A percentile compares a stretch with the other conserved stretches of the same genome.
Evolutionary conservation across 352 stramenopile species (phyloP).

Genomic region (Globisporangium sylvaticum): DNA sequence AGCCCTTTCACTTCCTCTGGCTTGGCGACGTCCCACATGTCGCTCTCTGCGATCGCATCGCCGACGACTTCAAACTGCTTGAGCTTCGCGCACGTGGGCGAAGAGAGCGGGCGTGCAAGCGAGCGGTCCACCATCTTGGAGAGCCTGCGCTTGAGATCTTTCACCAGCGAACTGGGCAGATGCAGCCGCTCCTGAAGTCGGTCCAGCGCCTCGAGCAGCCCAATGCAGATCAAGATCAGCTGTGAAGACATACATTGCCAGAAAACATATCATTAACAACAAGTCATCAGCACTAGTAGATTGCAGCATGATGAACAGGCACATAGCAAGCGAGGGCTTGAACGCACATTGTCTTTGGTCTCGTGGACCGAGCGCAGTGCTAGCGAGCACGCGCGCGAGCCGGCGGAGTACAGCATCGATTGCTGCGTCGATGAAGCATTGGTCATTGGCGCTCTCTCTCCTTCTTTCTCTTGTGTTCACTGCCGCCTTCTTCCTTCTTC

Average conservation of each 20-base stretch:
- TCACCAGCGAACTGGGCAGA: constrained; percentile 62
- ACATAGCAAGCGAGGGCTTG: no score
- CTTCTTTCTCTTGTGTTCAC: neutral
- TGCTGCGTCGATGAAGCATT: constrained; percentile 18
- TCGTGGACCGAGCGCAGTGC: constrained; percentile 58
- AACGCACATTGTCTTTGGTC: constrained; percentile 65
- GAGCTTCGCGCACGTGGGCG: constrained; percentile 20
- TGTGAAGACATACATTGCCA: constrained; percentile 16
- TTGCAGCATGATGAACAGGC: no score
- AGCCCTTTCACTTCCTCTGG: constrained; percentile 65
- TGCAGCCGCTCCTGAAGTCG: constrained; percentile 67
- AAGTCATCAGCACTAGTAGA: neutral
- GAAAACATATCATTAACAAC: neutral
- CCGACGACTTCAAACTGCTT: constrained; percentile 29
- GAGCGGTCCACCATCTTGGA: constrained; percentile 62
- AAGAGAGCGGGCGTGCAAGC: constrained; percentile 25
- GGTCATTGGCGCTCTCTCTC: constrained; percentile 7
- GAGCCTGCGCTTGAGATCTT: constrained; percentile 67
- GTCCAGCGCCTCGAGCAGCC: constrained; percentile 70
- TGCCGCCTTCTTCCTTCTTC: neutral
- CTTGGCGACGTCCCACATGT: constrained; percentile 45
- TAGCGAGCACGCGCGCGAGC: constrained; percentile 49
- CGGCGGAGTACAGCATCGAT: constrained; percentile 28
- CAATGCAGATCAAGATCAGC: constrained; percentile 78
- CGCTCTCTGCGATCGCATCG: constrained; percentile 48